A percentile compares a stretch with the other conserved stretches of the same genome.
These are phyloP conservation scores for Neodidymelliopsis sp. DNA, from an alignment of 2,329 filamentous ascomycete species.

Conservation along the genomic window DNA sequence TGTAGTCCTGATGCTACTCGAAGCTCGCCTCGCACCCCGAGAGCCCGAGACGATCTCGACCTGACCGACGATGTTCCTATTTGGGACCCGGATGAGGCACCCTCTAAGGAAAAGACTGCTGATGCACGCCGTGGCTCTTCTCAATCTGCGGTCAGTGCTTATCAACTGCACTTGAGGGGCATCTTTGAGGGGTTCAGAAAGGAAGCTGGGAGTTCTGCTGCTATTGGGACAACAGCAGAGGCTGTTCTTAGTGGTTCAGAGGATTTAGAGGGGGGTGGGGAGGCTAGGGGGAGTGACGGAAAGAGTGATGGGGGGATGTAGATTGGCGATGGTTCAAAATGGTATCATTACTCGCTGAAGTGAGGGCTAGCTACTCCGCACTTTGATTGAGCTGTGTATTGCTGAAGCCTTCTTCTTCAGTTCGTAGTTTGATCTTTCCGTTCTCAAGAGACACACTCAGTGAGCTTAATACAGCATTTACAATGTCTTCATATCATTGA, in stretches of 20 bases:
- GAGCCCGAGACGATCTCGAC: slow-evolving; percentile 2
- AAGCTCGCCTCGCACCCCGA: not conserved
- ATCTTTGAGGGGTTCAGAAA: not conserved
- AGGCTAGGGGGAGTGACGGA: not conserved
- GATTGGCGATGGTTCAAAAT: no score
- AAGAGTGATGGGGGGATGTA: no score
- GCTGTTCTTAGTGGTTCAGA: not conserved
- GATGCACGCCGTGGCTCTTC: not conserved
- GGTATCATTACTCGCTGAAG: no score
- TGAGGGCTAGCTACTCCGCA: no score
- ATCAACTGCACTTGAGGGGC: not conserved
- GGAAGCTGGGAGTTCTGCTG: no score
- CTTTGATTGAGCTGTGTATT: no score
- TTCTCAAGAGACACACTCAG: no score
- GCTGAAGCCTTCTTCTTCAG: no score
- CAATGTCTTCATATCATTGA: no score
- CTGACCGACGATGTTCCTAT: not conserved
- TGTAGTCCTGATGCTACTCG: not conserved
- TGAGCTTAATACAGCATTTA: no score
- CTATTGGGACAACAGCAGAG: not conserved
- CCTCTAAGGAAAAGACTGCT: no score
- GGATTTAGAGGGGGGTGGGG: not conserved
- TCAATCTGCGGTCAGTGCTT: not conserved
- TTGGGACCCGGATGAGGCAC: not conserved
- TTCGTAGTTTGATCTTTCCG: not conserved